Conservation (phyloP, 495 filamentous ascomycete genomes). For the Bathelium albidoporum region DNA sequence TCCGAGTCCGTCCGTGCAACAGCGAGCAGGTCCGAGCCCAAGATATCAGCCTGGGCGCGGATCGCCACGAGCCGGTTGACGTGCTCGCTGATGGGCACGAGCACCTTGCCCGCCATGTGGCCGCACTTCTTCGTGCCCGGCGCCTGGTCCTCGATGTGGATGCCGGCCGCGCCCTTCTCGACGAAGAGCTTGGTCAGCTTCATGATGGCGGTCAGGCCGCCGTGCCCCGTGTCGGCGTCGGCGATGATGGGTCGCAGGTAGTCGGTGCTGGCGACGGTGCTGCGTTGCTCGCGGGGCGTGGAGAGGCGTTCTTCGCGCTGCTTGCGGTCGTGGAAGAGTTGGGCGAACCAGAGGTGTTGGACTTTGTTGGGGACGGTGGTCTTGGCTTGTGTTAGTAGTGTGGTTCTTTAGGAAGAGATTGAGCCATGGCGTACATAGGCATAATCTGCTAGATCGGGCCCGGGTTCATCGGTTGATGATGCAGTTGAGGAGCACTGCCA, state of each 20-base stretch:
- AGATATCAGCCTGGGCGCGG: slow-evolving; percentile 95
- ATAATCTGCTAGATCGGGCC: slow-evolving; percentile 96
- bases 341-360: slow-evolving; percentile 89
- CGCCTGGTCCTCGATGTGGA: slow-evolving; percentile 98
- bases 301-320: slow-evolving; percentile 89
- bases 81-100: slow-evolving; percentile 95
- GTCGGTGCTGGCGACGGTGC: slow-evolving; percentile 71
- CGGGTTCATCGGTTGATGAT: slow-evolving; percentile 86
- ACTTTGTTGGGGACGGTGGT: slow-evolving; percentile 99
- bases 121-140: slow-evolving; percentile 99
- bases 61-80: slow-evolving; percentile 97
- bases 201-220: slow-evolving; percentile 94
- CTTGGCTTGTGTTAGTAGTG: slow-evolving; percentile 34
- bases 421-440: slow-evolving; percentile 59
- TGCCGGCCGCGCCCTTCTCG: slow-evolving; percentile 92
- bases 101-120: slow-evolving; percentile 98
- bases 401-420: background rate
- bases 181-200: slow-evolving; percentile 97
- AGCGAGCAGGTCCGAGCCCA: slow-evolving; percentile 82
- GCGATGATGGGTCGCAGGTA: slow-evolving; percentile 94
- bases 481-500: slow-evolving; percentile 98
- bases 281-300: slow-evolving; percentile 61
- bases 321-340: slow-evolving; percentile 98
- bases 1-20: slow-evolving; percentile 95
- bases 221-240: slow-evolving; percentile 95